A percentile compares a stretch with the other conserved stretches of the same genome.
phyloP scores from a whole-genome alignment of 257 asterid genomes.

The Asclepias syriaca region DNA sequence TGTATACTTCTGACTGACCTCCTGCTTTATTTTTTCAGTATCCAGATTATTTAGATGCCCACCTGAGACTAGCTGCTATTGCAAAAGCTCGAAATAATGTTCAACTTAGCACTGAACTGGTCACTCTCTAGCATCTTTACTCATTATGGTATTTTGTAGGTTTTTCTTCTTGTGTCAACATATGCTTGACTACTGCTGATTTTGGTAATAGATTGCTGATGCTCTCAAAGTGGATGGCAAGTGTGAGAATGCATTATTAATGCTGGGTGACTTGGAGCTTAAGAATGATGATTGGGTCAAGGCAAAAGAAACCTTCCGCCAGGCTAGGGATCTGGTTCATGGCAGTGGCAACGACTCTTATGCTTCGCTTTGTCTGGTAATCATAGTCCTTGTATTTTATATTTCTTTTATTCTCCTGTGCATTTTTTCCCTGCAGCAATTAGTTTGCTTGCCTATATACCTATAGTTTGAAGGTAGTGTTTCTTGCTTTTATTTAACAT shows the following conservation, averaged over 20 bases:
- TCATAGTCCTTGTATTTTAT: conserved; percentile 7
- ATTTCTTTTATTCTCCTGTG: conserved; percentile 4
- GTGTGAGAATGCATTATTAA: conserved; percentile 81
- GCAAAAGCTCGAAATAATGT: conserved; percentile 86
- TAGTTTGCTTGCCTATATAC: background rate
- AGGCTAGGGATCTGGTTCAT: conserved; percentile 68
- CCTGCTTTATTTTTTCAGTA: conserved; percentile 47
- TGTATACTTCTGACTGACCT: conserved; percentile 13
- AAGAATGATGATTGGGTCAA: conserved; percentile 99
- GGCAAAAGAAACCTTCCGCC: conserved; percentile 93
- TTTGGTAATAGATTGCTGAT: conserved; percentile 64
- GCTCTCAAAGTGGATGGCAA: conserved; percentile 88
- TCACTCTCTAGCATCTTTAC: conserved; percentile 22
- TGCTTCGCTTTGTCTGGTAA: conserved; percentile 96
- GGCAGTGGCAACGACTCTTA: conserved; percentile 82
- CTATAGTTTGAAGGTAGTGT: background rate
- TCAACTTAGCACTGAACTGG: conserved; percentile 86
- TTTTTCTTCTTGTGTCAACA: conserved; percentile 2
- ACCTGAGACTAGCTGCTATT: conserved; percentile 94
- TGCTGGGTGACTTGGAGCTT: conserved; percentile 98
- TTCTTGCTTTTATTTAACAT: background rate
- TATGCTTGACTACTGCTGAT: conserved; percentile 7
- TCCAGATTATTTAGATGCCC: conserved; percentile 85
- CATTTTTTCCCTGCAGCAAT: background rate
- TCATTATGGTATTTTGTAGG: conserved; percentile 3